phyloP scores from a whole-genome alignment of 495 filamentous ascomycete genomes.

The Neurospora cerealis region DNA sequence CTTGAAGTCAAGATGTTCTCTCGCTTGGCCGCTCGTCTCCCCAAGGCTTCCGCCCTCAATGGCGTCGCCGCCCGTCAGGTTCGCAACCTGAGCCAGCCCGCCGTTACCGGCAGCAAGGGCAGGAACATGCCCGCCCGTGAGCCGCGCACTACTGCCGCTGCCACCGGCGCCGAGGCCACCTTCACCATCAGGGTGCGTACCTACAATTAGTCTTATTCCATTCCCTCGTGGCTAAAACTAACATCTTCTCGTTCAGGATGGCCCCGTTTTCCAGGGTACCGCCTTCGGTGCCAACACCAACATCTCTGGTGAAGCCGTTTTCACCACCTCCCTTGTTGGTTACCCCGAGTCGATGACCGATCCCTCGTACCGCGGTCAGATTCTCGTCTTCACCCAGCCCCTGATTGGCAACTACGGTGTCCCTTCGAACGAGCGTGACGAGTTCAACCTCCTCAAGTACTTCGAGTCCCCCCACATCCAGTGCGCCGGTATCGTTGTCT shows the following conservation, averaged over 20 bases:
- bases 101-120: slow-evolving; percentile 52
- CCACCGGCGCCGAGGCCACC: slow-evolving; percentile 65
- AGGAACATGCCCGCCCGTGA: slow-evolving; percentile 40
- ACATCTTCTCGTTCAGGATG: slow-evolving; percentile 42
- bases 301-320: slow-evolving; percentile 89
- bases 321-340: slow-evolving; percentile 86
- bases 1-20: slow-evolving; percentile 52
- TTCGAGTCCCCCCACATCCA: slow-evolving; percentile 97
- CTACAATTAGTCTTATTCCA: neutral
- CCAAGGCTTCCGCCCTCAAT: slow-evolving; percentile 24
- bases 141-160: slow-evolving; percentile 44
- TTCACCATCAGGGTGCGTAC: slow-evolving; percentile 77
- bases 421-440: slow-evolving; percentile 64
- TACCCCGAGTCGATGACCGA: slow-evolving; percentile 99
- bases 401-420: slow-evolving; percentile 98
- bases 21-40: slow-evolving; percentile 49
- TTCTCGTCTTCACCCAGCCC: slow-evolving; percentile 96
- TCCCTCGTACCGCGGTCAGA: slow-evolving; percentile 97
- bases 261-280: slow-evolving; percentile 86
- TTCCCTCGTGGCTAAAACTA: neutral
- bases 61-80: slow-evolving; percentile 34
- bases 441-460: slow-evolving; percentile 74
- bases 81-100: slow-evolving; percentile 40
- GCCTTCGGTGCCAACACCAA: slow-evolving; percentile 87
- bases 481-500: slow-evolving; percentile 88